These are phyloP conservation scores for Apiospora rasikravindrae DNA, from an alignment of 2,329 filamentous ascomycete species.

Conservation along the genomic window DNA sequence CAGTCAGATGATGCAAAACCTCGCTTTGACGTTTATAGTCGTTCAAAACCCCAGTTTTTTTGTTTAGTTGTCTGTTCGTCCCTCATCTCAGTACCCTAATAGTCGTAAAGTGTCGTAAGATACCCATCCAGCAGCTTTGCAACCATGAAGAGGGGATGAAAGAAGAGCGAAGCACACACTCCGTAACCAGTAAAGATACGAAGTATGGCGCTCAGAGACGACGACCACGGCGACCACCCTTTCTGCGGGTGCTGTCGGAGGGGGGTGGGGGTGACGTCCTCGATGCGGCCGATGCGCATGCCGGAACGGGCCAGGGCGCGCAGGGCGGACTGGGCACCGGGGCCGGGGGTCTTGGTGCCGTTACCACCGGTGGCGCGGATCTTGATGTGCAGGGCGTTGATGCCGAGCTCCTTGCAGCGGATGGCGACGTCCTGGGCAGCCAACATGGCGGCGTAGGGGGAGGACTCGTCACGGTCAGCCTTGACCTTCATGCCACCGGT, in stretches of 20 bases:
- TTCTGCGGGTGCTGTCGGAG: constrained; percentile 98
- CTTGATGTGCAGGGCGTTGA: constrained; percentile 99
- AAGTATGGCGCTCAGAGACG: constrained; percentile 78
- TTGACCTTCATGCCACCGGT: constrained; percentile 99
- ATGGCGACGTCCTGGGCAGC: constrained; percentile 96
- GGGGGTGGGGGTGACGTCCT: constrained; percentile 98
- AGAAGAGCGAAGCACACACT: constrained; percentile 6
- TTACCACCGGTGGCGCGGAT: constrained; percentile 99
- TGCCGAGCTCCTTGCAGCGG: constrained; percentile 75
- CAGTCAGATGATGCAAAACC: constrained; percentile 41
- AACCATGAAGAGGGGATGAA: background rate
- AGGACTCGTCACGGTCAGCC: constrained; percentile 99
- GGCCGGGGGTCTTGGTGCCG: constrained; percentile 99
- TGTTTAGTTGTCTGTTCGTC: constrained; percentile 25
- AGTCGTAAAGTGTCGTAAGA: constrained; percentile 18
- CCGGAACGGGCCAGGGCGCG: constrained; percentile 97
- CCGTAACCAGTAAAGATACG: constrained; percentile 23
- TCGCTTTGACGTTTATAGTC: constrained; percentile 19
- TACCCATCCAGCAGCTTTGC: constrained; percentile 12
- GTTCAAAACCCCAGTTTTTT: constrained; percentile 31
- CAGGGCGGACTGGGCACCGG: constrained; percentile 98
- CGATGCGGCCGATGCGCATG: constrained; percentile 99
- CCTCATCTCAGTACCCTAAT: constrained; percentile 1
- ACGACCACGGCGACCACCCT: constrained; percentile 99
- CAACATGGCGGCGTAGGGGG: constrained; percentile 99